phyloP scores from a whole-genome alignment of 2,329 filamentous ascomycete species.

The Botrytis porri region DNA sequence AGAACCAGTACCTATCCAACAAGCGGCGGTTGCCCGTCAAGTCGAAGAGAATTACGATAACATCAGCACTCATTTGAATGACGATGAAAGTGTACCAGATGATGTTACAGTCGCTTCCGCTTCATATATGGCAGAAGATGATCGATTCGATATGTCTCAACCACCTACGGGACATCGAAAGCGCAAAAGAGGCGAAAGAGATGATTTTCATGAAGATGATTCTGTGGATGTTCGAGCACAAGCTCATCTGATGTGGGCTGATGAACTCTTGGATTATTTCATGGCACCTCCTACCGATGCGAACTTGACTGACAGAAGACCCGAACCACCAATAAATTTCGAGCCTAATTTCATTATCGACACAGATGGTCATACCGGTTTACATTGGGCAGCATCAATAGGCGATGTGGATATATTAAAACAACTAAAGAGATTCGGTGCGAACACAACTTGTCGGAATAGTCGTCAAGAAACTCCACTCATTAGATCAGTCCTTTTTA shows the following conservation, averaged over 20 bases:
- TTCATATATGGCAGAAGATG: slow-evolving; percentile 81
- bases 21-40: slow-evolving; percentile 40
- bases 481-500: slow-evolving; percentile 93
- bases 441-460: slow-evolving; percentile 69
- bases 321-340: slow-evolving; percentile 80
- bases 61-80: slow-evolving; percentile 60
- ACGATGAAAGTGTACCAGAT: slow-evolving; percentile 74
- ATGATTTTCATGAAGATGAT: slow-evolving; percentile 55
- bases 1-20: slow-evolving; percentile 38
- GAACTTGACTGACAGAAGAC: slow-evolving; percentile 61
- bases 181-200: slow-evolving; percentile 66
- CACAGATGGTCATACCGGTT: slow-evolving; percentile 83
- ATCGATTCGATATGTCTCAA: slow-evolving; percentile 69
- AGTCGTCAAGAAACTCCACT: slow-evolving; percentile 81
- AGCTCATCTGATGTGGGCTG: slow-evolving; percentile 86
- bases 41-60: slow-evolving; percentile 65
- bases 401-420: slow-evolving; percentile 90
- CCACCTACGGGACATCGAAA: slow-evolving; percentile 64
- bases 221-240: slow-evolving; percentile 65
- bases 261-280: slow-evolving; percentile 94
- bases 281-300: slow-evolving; percentile 65
- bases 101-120: slow-evolving; percentile 80
- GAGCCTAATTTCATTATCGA: slow-evolving; percentile 92
- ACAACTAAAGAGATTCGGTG: slow-evolving; percentile 78
- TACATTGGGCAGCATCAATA: slow-evolving; percentile 98